Evolutionary conservation across 495 filamentous ascomycete genomes (phyloP).

Genomic region (Aspergillus hancockii): DNA sequence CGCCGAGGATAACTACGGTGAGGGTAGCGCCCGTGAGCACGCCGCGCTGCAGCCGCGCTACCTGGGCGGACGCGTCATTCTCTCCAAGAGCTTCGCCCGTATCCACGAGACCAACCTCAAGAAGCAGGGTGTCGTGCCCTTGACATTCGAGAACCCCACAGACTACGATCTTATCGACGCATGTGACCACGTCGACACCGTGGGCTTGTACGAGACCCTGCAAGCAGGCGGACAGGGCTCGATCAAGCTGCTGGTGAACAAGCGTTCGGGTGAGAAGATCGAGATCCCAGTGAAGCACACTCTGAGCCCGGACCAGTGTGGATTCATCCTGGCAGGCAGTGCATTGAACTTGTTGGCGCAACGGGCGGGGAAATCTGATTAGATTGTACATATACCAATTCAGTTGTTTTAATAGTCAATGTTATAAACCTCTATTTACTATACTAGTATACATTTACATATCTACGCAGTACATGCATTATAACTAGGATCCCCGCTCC

Average conservation of each 20-base stretch:
- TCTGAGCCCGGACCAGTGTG: constrained; percentile 82
- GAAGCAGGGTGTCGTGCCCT: constrained; percentile 95
- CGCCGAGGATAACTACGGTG: constrained; percentile 97
- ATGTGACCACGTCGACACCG: constrained; percentile 77
- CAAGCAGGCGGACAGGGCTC: constrained; percentile 77
- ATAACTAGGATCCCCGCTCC: constrained; percentile 1
- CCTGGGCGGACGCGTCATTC: constrained; percentile 83
- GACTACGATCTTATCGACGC: constrained; percentile 84
- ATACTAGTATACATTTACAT: too few relatives aligned
- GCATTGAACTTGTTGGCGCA: constrained; percentile 85
- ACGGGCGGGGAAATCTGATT: constrained; percentile 22
- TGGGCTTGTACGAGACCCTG: constrained; percentile 81
- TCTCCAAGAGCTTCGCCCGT: constrained; percentile 88
- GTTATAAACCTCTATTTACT: not conserved
- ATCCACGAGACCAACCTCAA: constrained; percentile 99
- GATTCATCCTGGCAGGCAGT: constrained; percentile 89
- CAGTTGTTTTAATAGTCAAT: not conserved
- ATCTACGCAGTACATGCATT: not conserved
- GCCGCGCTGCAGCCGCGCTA: constrained; percentile 95
- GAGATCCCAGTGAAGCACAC: constrained; percentile 63
- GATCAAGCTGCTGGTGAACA: constrained; percentile 65
- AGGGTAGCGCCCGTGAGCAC: constrained; percentile 92
- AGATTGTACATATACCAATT: not conserved
- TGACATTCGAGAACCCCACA: constrained; percentile 81
- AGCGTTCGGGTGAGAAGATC: constrained; percentile 60